Conservation (phyloP, 495 filamentous ascomycete genomes). For the Parathielavia appendiculata region DNA sequence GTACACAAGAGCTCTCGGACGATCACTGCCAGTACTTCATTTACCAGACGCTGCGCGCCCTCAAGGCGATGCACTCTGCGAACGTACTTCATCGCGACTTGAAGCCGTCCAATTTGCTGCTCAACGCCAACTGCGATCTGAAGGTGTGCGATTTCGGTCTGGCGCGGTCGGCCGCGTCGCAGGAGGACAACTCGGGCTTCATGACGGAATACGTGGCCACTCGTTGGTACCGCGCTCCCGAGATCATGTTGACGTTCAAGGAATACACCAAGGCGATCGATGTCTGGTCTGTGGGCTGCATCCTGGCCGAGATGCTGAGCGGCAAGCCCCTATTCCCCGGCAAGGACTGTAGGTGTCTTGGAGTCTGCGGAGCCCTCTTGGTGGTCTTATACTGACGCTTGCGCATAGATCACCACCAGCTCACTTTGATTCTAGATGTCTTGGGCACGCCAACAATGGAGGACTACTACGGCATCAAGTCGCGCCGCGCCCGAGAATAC, state of each 20-base stretch:
- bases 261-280: constrained; percentile 99
- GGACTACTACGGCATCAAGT: constrained; percentile 99
- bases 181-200: constrained; percentile 98
- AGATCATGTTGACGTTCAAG: constrained; percentile 99
- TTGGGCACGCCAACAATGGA: constrained; percentile 99
- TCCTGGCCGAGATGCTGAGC: constrained; percentile 99
- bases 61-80: constrained; percentile 99
- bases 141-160: constrained; percentile 99
- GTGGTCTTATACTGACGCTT: constrained; percentile 16
- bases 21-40: constrained; percentile 99
- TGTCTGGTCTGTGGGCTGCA: constrained; percentile 98
- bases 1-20: constrained; percentile 96
- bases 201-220: constrained; percentile 99
- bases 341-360: constrained; percentile 82
- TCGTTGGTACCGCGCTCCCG: constrained; percentile 96
- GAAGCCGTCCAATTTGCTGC: constrained; percentile 92
- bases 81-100: constrained; percentile 97
- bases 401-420: constrained; percentile 86
- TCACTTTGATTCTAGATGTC: constrained; percentile 96
- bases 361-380: background rate
- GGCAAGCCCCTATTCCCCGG: constrained; percentile 98
- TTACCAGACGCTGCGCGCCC: constrained; percentile 95
- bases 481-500: constrained; percentile 93
- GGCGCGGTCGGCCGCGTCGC: constrained; percentile 84
- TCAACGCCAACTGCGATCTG: constrained; percentile 98